Evolutionary conservation across 352 stramenopile genomes (phyloP).

Genomic region (Phytophthora idaei): DNA sequence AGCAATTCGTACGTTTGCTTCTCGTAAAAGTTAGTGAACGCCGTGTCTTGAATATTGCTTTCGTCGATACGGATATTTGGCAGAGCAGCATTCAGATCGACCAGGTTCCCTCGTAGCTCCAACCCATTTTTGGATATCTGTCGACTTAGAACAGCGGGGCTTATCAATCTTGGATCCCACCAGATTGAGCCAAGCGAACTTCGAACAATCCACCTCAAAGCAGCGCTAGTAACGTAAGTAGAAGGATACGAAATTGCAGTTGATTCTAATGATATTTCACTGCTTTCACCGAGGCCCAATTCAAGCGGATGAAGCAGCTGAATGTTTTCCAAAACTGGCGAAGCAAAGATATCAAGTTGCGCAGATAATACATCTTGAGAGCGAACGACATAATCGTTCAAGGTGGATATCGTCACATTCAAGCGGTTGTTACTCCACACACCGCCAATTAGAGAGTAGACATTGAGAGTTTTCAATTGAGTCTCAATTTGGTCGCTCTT

Average conservation of each 20-base stretch:
- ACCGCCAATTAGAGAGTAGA: slow-evolving; percentile 23
- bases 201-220: slow-evolving; percentile 22
- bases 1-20: slow-evolving; percentile 1
- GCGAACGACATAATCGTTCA: background rate
- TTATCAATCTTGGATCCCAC: slow-evolving; percentile 18
- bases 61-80: slow-evolving; percentile 21
- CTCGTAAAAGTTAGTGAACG: background rate
- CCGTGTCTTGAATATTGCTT: background rate
- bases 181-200: slow-evolving; percentile 15
- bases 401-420: slow-evolving; percentile 8
- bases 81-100: slow-evolving; percentile 23
- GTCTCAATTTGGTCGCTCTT: slow-evolving; percentile 4
- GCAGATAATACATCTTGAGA: slow-evolving; percentile 5
- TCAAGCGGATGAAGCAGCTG: slow-evolving; percentile 11
- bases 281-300: slow-evolving; percentile 5
- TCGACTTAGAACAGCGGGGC: slow-evolving; percentile 10
- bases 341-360: slow-evolving; percentile 18
- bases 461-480: slow-evolving; percentile 13
- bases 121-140: slow-evolving; percentile 17
- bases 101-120: slow-evolving; percentile 13
- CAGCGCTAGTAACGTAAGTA: slow-evolving; percentile 16
- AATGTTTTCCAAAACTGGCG: slow-evolving; percentile 20
- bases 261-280: slow-evolving; percentile 2
- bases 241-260: slow-evolving; percentile 11
- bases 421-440: slow-evolving; percentile 18